These are phyloP conservation scores for Ceratocystiopsis minuta DNA, from an alignment of 2,329 filamentous ascomycete genomes.

Conservation along the genomic window DNA sequence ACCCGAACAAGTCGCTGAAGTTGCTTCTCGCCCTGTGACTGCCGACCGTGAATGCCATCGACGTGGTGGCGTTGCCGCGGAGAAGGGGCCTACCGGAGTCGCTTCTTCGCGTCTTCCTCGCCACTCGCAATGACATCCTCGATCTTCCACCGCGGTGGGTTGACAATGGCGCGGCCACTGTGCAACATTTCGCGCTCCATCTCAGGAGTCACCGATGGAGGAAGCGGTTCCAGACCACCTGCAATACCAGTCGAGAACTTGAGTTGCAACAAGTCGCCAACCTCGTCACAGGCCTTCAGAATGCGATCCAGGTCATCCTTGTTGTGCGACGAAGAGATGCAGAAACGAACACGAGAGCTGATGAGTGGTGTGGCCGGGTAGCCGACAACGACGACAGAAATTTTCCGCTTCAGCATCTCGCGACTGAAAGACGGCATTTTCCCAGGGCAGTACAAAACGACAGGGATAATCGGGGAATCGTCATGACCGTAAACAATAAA, in stretches of 20 bases:
- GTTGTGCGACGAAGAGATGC: slow-evolving; percentile 87
- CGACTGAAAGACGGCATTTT: slow-evolving; percentile 98
- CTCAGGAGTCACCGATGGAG: slow-evolving; percentile 51
- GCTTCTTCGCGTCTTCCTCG: slow-evolving; percentile 14
- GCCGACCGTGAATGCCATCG: slow-evolving; percentile 3
- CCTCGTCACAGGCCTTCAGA: slow-evolving; percentile 75
- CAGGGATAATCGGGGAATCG: slow-evolving; percentile 88
- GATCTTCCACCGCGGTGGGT: slow-evolving; percentile 66
- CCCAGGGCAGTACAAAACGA: slow-evolving; percentile 92
- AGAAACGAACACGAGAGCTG: slow-evolving; percentile 87
- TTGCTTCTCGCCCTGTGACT: slow-evolving; percentile 1
- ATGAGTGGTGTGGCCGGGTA: slow-evolving; percentile 94
- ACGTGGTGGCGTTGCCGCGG: slow-evolving; percentile 4
- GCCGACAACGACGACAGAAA: slow-evolving; percentile 90
- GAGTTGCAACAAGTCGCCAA: slow-evolving; percentile 79
- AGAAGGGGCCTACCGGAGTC: slow-evolving; percentile 13
- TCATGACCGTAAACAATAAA: slow-evolving; percentile 96
- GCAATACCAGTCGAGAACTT: slow-evolving; percentile 96
- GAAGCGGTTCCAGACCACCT: slow-evolving; percentile 63
- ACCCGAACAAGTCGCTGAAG: slow-evolving; percentile 4
- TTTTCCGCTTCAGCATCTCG: slow-evolving; percentile 95
- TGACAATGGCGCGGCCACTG: slow-evolving; percentile 53
- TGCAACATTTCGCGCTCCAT: slow-evolving; percentile 52
- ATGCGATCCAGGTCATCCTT: slow-evolving; percentile 94
- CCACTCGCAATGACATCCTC: slow-evolving; percentile 56